These are phyloP conservation scores for Talaromyces ruber DNA, from an alignment of 495 filamentous ascomycete species.

Conservation along the genomic window DNA sequence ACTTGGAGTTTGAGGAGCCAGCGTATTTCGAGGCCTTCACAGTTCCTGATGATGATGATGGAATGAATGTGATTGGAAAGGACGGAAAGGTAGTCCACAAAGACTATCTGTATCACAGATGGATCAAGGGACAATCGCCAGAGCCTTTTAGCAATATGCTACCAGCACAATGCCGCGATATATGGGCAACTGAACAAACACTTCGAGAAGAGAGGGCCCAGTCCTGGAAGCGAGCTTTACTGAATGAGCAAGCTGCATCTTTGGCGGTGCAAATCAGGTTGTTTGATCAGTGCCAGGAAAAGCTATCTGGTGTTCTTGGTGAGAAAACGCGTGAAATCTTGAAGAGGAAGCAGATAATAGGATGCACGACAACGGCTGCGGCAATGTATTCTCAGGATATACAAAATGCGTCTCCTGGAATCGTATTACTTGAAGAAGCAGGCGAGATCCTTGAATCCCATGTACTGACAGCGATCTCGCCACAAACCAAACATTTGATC, in stretches of 20 bases:
- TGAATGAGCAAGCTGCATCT: constrained; percentile 36
- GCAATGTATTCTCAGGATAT: constrained; percentile 53
- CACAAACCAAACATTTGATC: constrained; percentile 56
- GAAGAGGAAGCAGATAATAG: constrained; percentile 53
- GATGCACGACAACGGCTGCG: constrained; percentile 67
- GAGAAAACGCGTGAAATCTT: constrained; percentile 41
- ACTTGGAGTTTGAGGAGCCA: constrained; percentile 53
- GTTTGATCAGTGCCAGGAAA: constrained; percentile 34
- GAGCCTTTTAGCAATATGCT: constrained; percentile 30
- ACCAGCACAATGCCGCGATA: constrained; percentile 8
- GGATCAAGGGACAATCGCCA: constrained; percentile 41
- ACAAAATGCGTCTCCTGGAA: constrained; percentile 36
- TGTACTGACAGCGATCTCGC: constrained; percentile 52
- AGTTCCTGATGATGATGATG: constrained; percentile 32
- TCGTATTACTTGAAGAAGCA: constrained; percentile 62
- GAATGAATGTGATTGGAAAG: constrained; percentile 38
- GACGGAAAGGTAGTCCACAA: constrained; percentile 33
- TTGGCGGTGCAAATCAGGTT: constrained; percentile 25
- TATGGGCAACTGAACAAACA: constrained; percentile 46
- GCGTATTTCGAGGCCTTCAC: constrained; percentile 50
- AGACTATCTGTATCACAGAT: constrained; percentile 49
- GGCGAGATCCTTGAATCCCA: constrained; percentile 73
- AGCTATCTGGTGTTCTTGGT: constrained; percentile 29
- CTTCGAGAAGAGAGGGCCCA: constrained; percentile 23
- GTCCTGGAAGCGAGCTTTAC: constrained; percentile 42